Base-by-base conservation (phyloP, 31 red algal species). In the Odonthalia washingtoniensis region DNA sequence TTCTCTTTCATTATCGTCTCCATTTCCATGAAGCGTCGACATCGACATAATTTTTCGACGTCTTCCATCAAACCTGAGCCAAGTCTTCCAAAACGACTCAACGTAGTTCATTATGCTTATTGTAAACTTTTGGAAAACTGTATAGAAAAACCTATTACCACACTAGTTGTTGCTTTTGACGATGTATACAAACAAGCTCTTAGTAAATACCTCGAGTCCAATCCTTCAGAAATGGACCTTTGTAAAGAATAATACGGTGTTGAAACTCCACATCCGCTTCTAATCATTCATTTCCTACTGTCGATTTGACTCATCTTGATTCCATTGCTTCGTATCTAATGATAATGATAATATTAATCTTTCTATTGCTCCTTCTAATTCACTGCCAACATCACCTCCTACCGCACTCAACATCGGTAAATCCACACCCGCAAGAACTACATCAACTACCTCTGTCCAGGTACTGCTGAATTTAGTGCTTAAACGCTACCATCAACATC, bases 301-400 rank as follows among this genome's bases (percentile, higher is more conserved):
- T 57, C 49, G 49, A 57, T 57, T 57, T 57, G 49, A 57, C 49
- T 57, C 49, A 21, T 57, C 49, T 57, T 57, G 49, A 57, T 57
- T 21, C 49, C 21, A 9, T 57, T n/a, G n/a, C n/a, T n/a, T n/a
- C n/a, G n/a, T n/a, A n/a, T n/a, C n/a, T n/a, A n/a, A n/a, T 57
- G 21, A 57, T 57, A 57, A 9, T 57, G 49, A 9, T 57, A 14
- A 9, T 57, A 21, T 21, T 14, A 14, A 9, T 57, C 9, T 9
- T 14, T 57, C 21, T 14, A 57, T 14, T 57, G 49, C 12, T 57
- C 9, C 21, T 57, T 9, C 9, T 57, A 57, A 57, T 9, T 57
- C 49, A 21, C 21, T 21, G 49, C 21, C 49, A 57, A 14, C 49
- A 57, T 9, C 49, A 57, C 49, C 21, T 57, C 21, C 49, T 14